Evolutionary conservation across 495 filamentous ascomycete species (phyloP).

Genomic region (Daldinia decipiens): DNA sequence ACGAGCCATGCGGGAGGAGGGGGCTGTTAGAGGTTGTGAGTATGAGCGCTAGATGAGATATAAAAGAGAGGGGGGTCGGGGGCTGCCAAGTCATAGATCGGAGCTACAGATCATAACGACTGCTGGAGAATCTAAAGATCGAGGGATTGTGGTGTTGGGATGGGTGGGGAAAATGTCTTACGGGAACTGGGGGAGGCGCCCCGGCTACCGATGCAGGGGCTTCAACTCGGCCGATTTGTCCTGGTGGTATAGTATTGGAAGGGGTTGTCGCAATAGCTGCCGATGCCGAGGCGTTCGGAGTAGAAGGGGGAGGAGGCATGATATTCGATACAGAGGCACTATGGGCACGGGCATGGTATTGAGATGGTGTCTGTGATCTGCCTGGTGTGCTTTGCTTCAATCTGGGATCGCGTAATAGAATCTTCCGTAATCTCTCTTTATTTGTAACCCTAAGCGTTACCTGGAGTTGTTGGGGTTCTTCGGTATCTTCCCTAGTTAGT

Average conservation of each 20-base stretch:
- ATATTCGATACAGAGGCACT: conserved; percentile 64
- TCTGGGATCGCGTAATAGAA: conserved; percentile 58
- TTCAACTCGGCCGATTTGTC: conserved; percentile 72
- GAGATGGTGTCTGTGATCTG: conserved; percentile 59
- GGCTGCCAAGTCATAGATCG: conserved; percentile 37
- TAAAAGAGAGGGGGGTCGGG: neutral
- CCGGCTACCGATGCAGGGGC: conserved; percentile 68
- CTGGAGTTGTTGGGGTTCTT: conserved; percentile 71
- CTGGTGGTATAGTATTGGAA: conserved; percentile 51
- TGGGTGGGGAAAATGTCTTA: conserved; percentile 57
- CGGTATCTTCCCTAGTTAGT: conserved; percentile 73
- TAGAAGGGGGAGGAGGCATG: conserved; percentile 69
- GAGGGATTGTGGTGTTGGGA: conserved; percentile 34
- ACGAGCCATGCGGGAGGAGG: conserved; percentile 84
- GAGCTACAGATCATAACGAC: conserved; percentile 46
- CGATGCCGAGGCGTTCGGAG: conserved; percentile 51
- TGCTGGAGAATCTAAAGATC: conserved; percentile 43
- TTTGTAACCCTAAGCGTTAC: conserved; percentile 77
- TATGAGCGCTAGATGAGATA: conserved; percentile 32
- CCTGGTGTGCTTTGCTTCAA: conserved; percentile 53
- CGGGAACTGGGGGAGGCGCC: conserved; percentile 61
- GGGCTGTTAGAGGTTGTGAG: conserved; percentile 63
- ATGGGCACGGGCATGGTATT: conserved; percentile 61
- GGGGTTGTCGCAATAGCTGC: conserved; percentile 50
- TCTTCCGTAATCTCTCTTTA: conserved; percentile 67